These are phyloP conservation scores for Prunus yedoensis DNA, from an alignment of 331 rosid species.

Conservation along the genomic window DNA sequence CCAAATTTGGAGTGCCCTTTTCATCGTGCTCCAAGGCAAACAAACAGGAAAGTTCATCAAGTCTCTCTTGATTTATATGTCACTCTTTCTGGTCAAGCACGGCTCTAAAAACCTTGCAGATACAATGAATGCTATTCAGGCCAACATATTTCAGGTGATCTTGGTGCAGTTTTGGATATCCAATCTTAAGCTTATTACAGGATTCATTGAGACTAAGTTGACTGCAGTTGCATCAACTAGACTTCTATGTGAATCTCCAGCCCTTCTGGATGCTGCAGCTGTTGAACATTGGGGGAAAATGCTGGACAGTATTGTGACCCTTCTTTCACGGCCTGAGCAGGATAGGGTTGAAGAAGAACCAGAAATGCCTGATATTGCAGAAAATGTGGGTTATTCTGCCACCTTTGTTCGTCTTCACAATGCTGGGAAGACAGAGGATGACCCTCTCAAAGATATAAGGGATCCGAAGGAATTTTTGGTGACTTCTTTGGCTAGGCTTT, in stretches of 20 bases:
- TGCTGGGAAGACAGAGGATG: constrained; percentile 95
- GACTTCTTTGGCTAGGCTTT: constrained; percentile 61
- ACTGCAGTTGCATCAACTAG: constrained; percentile 85
- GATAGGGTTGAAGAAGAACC: constrained; percentile 84
- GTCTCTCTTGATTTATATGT: constrained; percentile 76
- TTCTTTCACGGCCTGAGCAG: constrained; percentile 84
- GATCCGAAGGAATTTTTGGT: constrained; percentile 79
- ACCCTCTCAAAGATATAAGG: constrained; percentile 79
- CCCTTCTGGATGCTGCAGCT: constrained; percentile 64
- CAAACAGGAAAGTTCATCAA: constrained; percentile 64
- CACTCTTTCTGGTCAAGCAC: constrained; percentile 83
- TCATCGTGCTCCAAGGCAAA: constrained; percentile 68
- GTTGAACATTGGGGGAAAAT: constrained; percentile 82
- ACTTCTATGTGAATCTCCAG: constrained; percentile 77
- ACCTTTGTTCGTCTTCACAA: constrained; percentile 83
- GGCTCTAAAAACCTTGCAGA: constrained; percentile 60
- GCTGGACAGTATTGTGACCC: constrained; percentile 90
- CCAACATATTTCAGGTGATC: constrained; percentile 58
- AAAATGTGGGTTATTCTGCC: constrained; percentile 84
- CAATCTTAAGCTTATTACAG: constrained; percentile 73
- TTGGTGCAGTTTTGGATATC: constrained; percentile 87
- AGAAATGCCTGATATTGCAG: constrained; percentile 90
- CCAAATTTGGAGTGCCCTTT: constrained; percentile 81
- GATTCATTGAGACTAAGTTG: constrained; percentile 77
- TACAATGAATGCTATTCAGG: constrained; percentile 69